Evolutionary conservation across 2,329 filamentous ascomycete genomes (phyloP), one percentile per base, ranked within the genome.

Genomic region (Ambrosiella cleistominuta): DNA sequence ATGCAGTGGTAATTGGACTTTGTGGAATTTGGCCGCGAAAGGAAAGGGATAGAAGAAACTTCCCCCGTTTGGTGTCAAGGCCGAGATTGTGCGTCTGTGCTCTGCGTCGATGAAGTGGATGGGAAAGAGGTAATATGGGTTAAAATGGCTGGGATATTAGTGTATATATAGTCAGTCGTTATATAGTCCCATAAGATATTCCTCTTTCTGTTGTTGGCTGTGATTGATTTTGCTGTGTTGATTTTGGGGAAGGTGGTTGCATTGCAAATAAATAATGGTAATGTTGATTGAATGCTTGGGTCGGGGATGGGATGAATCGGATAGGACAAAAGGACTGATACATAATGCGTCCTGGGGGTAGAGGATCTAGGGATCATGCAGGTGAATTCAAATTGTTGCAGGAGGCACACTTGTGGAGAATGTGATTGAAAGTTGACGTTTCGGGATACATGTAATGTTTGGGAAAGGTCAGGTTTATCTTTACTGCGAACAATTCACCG

Each of bases 61-160:
- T 36, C 39, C 13, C 58, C 54, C 49, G 50, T 54, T 57, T 57
- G 38, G 58, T 57, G n/a, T 54, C 49, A 57, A 54, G 58, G 39
- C 58, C 58, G 58, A 60, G 54, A 60, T 60, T 60, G 57, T 15
- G 54, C 38, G 54, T 60, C 54, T 60, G 58, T 56, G 54, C 54
- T 45, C 17, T 49, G 27, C 7, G 19, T 47, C 13, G 19, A 17
- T 47, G 44, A 17, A 17, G 19, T 47, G 27, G 5, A 47, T 47
- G 44, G 44, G 9, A 17, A 47, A 15, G 8, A 47, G 44, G n/a
- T n/a, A n/a, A 15, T 19, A 17, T 47, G 15, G 44, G 44, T 15
- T 47, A 15, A 47, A 47, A 47, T 47, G 44, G 44, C 44, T 47
- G n/a, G 44, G 44, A 47, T 5, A 47, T 47, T 47, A 8, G n/a